phyloP scores from a whole-genome alignment of 345 rosid genomes.

The Tarenaya hassleriana region DNA sequence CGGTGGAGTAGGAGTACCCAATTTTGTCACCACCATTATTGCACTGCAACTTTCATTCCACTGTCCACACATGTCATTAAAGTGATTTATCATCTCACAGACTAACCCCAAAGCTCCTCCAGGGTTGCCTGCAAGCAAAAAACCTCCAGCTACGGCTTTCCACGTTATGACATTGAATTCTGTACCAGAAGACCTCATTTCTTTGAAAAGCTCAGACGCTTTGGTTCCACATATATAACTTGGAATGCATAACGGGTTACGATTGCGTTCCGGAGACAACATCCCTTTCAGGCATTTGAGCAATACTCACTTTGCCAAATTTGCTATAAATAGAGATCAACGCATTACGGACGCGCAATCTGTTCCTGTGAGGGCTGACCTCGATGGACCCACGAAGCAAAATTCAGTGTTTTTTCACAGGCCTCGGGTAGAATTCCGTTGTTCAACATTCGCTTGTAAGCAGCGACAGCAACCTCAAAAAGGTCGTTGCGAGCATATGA shows the following conservation, averaged over 20 bases:
- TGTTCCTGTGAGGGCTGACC: conserved; percentile 33
- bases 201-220: conserved; percentile 51
- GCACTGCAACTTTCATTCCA: too few relatives aligned
- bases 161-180: conserved; percentile 50
- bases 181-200: conserved; percentile 41
- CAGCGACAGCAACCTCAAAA: conserved; percentile 38
- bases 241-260: conserved; percentile 53
- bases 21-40: too few relatives aligned
- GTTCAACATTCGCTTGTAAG: conserved; percentile 47
- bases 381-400: conserved; percentile 43
- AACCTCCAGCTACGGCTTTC: conserved; percentile 64
- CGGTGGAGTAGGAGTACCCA: conserved; percentile 80
- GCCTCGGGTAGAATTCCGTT: conserved; percentile 60
- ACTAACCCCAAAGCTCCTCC: conserved; percentile 44
- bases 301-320: conserved; percentile 41
- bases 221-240: conserved; percentile 63
- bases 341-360: conserved; percentile 63
- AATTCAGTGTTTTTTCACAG: conserved; percentile 53
- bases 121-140: conserved; percentile 42
- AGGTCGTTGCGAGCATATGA: conserved; percentile 41
- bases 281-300: conserved; percentile 59
- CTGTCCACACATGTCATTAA: conserved; percentile 60
- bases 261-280: conserved; percentile 67
- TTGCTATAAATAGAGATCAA: conserved; percentile 74
- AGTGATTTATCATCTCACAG: conserved; percentile 41